These are phyloP conservation scores for Pythium volutum DNA, from an alignment of 352 stramenopile species.

Conservation along the genomic window DNA sequence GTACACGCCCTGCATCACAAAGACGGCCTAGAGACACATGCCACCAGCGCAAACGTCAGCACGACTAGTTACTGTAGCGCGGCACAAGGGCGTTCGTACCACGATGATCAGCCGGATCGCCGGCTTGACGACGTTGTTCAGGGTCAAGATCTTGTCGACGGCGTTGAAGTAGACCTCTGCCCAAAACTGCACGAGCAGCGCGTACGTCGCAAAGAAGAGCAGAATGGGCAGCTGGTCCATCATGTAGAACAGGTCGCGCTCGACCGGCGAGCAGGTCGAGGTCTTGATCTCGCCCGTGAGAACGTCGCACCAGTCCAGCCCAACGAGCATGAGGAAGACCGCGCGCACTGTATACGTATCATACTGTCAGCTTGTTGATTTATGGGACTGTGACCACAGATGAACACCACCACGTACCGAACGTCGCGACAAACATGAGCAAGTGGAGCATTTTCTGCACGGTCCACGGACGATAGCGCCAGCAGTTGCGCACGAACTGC, in stretches of 20 bases:
- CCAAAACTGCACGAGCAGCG: constrained; percentile 85
- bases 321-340: constrained; percentile 70
- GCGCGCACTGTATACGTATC: constrained; percentile 37
- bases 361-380: neutral
- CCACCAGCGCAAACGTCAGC: neutral
- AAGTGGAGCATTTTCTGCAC: constrained; percentile 88
- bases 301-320: constrained; percentile 79
- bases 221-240: constrained; percentile 81
- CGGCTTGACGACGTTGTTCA: constrained; percentile 68
- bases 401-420: constrained; percentile 36
- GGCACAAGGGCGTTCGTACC: constrained; percentile 27
- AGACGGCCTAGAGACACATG: constrained; percentile 34
- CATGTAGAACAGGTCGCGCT: constrained; percentile 86
- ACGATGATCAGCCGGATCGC: constrained; percentile 58
- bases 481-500: constrained; percentile 83
- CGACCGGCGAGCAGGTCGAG: constrained; percentile 47
- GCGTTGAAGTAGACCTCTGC: constrained; percentile 89
- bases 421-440: constrained; percentile 76
- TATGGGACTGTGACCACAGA: no score
- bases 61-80: neutral
- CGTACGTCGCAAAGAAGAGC: constrained; percentile 79
- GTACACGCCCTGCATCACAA: constrained; percentile 61
- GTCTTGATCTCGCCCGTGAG: constrained; percentile 61
- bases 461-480: constrained; percentile 78
- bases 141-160: constrained; percentile 62